Base-by-base conservation (phyloP, 352 stramenopile species). In the Phytophthora meadii region DNA sequence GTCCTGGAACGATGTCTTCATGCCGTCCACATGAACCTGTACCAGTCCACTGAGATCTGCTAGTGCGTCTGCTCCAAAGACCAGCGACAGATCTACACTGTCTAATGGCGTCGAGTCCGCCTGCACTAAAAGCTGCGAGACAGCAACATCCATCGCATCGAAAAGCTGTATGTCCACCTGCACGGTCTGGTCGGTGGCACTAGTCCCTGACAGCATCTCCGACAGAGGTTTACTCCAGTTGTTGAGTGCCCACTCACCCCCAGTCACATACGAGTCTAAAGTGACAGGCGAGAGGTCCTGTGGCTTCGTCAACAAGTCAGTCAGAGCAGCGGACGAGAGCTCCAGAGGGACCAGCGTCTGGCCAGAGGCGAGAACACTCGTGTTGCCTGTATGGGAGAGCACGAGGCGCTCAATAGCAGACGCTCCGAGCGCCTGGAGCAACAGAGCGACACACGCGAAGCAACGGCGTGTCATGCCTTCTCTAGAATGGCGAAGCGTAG, bases 1-100 rank as follows among this genome's bases (percentile, higher is more conserved):
- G 47, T 76, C 63, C 14, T 72, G 54, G 42, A 88, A 74, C 17
- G 76, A 68, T 54, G 81, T 51, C 46, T 77, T 78, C 55, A 88
- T 73, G 15, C 73, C 68, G 25, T 61, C 48, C 27, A 87, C 61
- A 55, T 76, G 70, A 40, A 88, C 27, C 17, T 61, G 61, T 42
- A 68, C 45, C 12, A 88, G 74, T 12, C 27, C 52, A 12, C 39
- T 58, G 4, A 88, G 53, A 14, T 70, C 74, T 25, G 46, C 44
- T 24, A 77, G 40, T 4, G 59, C 59, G 37, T 70, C 44, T 7
- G 8, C 50, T 14, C 53, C 53, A 42, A 74, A 80, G 12, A 41
- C 42, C 1, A 76, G 45, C 46, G 64, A 54, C 2, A 74, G 34
- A 6, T 68, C 52, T 37, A 70, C 46, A 34, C 37, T 60, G 11